These are phyloP conservation scores for Penicillium verhagenii DNA, from an alignment of 495 filamentous ascomycete genomes.

Conservation along the genomic window DNA sequence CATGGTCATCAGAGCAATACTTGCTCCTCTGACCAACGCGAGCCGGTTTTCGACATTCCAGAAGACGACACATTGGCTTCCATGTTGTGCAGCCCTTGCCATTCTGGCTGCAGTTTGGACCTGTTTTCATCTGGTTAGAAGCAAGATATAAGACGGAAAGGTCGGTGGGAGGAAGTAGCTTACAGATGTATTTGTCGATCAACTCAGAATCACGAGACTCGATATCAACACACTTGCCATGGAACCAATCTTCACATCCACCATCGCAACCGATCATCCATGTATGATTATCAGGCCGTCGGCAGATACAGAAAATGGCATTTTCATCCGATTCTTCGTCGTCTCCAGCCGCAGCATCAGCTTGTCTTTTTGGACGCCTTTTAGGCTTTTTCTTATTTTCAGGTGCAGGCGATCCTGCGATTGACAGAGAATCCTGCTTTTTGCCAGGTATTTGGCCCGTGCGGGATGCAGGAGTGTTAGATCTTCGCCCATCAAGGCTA, in stretches of 20 bases:
- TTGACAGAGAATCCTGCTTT: slow-evolving; percentile 40
- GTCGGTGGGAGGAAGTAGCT: slow-evolving; percentile 14
- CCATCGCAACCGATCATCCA: slow-evolving; percentile 79
- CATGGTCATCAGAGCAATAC: slow-evolving; percentile 69
- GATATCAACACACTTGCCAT: slow-evolving; percentile 67
- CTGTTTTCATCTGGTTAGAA: slow-evolving; percentile 21
- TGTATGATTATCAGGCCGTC: slow-evolving; percentile 67
- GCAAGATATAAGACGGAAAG: background rate
- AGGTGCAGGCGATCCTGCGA: slow-evolving; percentile 41
- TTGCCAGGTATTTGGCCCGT: slow-evolving; percentile 48
- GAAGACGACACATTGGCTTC: slow-evolving; percentile 67
- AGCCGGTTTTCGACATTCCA: slow-evolving; percentile 61
- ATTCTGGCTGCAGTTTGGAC: slow-evolving; percentile 56
- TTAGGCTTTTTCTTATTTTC: slow-evolving; percentile 36
- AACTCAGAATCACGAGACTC: slow-evolving; percentile 58
- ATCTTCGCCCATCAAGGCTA: slow-evolving; percentile 41
- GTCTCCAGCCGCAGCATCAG: slow-evolving; percentile 33
- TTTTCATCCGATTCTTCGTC: slow-evolving; percentile 48
- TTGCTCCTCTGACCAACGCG: slow-evolving; percentile 56
- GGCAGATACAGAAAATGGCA: slow-evolving; percentile 67
- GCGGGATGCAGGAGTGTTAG: slow-evolving; percentile 50
- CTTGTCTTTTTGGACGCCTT: slow-evolving; percentile 18
- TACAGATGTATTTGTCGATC: slow-evolving; percentile 70
- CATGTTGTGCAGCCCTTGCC: slow-evolving; percentile 60
- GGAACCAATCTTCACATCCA: slow-evolving; percentile 73